These are phyloP conservation scores for Arxiozyma telluris DNA, from an alignment of 1,139 yeast genomes.

Conservation along the genomic window DNA sequence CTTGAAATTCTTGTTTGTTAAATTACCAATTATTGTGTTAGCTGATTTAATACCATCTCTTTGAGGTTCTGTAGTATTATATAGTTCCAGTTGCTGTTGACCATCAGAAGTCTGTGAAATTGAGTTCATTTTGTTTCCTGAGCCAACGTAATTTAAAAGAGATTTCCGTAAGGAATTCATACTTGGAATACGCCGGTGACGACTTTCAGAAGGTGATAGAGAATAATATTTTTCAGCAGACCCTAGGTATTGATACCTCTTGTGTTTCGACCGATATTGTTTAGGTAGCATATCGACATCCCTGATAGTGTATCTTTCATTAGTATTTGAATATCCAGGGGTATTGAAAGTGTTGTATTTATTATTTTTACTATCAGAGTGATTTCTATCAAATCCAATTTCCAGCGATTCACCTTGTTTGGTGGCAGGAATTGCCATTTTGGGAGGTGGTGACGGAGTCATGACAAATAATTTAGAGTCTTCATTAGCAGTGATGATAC, in stretches of 20 bases:
- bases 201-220: neutral
- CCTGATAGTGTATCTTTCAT: slow-evolving; percentile 22
- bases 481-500: slow-evolving; percentile 29
- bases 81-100: neutral
- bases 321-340: slow-evolving; percentile 1
- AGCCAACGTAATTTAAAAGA: slow-evolving; percentile 15
- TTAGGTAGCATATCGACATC: slow-evolving; percentile 21
- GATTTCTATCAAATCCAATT: slow-evolving; percentile 40
- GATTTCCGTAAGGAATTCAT: slow-evolving; percentile 19
- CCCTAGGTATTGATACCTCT: slow-evolving; percentile 3
- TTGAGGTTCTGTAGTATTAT: neutral
- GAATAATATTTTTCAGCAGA: neutral
- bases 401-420: slow-evolving; percentile 72
- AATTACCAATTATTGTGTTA: slow-evolving; percentile 18
- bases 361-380: neutral
- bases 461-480: slow-evolving; percentile 29
- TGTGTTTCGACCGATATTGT: slow-evolving; percentile 2
- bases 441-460: slow-evolving; percentile 58
- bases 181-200: slow-evolving; percentile 5
- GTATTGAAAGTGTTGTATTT: neutral
- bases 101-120: neutral
- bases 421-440: slow-evolving; percentile 77
- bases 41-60: slow-evolving; percentile 1
- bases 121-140: neutral
- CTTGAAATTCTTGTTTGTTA: slow-evolving; percentile 25